Base-by-base conservation (phyloP, 106 monocot species). In the Agapanthus africanus region DNA sequence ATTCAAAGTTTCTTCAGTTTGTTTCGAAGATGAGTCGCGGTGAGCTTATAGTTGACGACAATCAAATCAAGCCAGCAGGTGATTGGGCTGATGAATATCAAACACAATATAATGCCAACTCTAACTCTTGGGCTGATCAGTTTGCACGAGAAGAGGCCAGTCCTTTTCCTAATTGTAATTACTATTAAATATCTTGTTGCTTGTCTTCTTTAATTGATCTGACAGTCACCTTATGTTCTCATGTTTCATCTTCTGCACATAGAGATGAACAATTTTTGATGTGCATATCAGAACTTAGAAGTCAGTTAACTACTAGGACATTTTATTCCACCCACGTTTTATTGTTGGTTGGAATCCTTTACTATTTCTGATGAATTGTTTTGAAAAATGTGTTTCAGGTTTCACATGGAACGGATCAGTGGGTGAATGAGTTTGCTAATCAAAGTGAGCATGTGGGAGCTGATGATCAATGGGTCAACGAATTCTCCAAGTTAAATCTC, bases 11-110 rank as follows among this genome's bases (percentile, higher is more conserved):
- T 63, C 90, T 99, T 74, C 99, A 99, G 69, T 99, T 99, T 81
- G 90, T 99, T 54, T 93, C 99, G 37, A 99, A 99, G 64, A 93
- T 99, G 99, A 99, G 99, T 69, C 89, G 93, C 70, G 99, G 99
- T 61, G 93, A 99, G 60, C 78, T 99, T 41, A 87, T 99, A 74
- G 73, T 99, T 73, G 93, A 87, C 79, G 99, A 99, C 23, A 90
- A 99, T 74, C 93, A 99, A 79, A 81, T 93, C 66, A 99, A 93
- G 72, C 85, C 89, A 61, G 82, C 83, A 21, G 60, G 74, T 78
- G 77, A 79, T 76, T 99, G 99, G 99, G 93, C 87, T 66, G 74
- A 87, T 67, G 99, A 99, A 59, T 99, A 79, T 77, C 90, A 90
- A 76, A 70, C 75, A 62, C 87, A 99, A 57, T 72, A 99, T 70